Percentiles rank a stretch among this genome's conserved stretches.
phyloP scores from a whole-genome alignment of 2,329 filamentous ascomycete genomes.

The Monosporascus sp. region DNA sequence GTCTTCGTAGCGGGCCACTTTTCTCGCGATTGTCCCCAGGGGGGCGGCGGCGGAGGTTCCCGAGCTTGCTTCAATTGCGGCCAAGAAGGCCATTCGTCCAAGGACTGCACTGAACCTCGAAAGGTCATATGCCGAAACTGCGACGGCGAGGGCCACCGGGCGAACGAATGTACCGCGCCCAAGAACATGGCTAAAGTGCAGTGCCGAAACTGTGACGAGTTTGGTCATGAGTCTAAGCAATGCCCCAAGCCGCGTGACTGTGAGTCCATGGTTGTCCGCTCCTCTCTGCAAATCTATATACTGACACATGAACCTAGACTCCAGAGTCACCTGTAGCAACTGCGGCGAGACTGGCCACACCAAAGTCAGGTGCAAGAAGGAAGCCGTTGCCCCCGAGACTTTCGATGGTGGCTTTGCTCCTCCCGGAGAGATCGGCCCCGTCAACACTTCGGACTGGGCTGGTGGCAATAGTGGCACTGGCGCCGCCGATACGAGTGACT shows the following conservation, averaged over 20 bases:
- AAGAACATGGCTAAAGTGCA: constrained; percentile 33
- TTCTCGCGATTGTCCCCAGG: constrained; percentile 58
- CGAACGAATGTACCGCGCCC: constrained; percentile 54
- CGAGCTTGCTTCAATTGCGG: constrained; percentile 58
- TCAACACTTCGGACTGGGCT: constrained; percentile 1
- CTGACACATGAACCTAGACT: constrained; percentile 29
- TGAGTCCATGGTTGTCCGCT: constrained; percentile 23
- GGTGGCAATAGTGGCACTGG: background rate
- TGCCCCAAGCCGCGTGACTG: constrained; percentile 53
- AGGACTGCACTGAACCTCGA: constrained; percentile 43
- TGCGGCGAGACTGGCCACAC: constrained; percentile 45
- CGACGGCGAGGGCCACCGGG: constrained; percentile 53
- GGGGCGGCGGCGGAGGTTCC: constrained; percentile 48
- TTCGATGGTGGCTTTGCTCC: constrained; percentile 4
- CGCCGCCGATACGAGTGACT: background rate
- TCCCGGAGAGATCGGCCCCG: constrained; percentile 5
- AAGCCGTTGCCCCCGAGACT: constrained; percentile 8
- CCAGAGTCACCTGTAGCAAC: constrained; percentile 54
- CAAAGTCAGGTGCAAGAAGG: constrained; percentile 31
- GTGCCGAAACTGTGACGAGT: constrained; percentile 48
- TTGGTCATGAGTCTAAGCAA: constrained; percentile 41
- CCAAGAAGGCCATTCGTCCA: constrained; percentile 51
- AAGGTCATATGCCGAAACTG: constrained; percentile 55
- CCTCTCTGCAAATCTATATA: background rate
- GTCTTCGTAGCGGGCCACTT: constrained; percentile 52